A percentile compares a stretch with the other conserved stretches of the same genome.
Evolutionary conservation across 352 stramenopile species (phyloP).

Genomic region (Phytopythium litorale): DNA sequence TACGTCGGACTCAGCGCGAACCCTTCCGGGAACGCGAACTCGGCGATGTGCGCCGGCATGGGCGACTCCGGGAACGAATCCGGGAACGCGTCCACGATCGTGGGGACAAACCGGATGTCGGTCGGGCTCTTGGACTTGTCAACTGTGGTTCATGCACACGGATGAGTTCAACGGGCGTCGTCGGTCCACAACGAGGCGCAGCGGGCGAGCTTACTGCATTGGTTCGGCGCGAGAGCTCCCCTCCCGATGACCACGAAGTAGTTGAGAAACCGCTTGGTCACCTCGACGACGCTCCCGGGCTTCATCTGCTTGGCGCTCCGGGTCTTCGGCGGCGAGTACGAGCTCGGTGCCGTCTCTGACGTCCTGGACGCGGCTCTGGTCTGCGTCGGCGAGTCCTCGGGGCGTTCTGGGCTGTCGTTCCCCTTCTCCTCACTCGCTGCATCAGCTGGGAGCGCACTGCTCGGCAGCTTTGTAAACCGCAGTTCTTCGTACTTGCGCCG

Average conservation of each 20-base stretch:
- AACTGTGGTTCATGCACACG: conserved; percentile 22
- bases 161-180: neutral
- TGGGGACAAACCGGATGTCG: conserved; percentile 65
- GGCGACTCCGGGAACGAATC: conserved; percentile 55
- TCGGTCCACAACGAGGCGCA: neutral
- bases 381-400: conserved; percentile 25
- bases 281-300: conserved; percentile 56
- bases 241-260: conserved; percentile 81
- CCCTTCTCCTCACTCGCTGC: conserved; percentile 38
- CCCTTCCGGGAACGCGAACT: conserved; percentile 81
- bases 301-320: conserved; percentile 34
- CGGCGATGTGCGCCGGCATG: conserved; percentile 55
- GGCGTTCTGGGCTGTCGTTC: conserved; percentile 45
- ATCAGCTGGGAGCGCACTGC: neutral
- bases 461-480: conserved; percentile 56
- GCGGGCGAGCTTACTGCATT: conserved; percentile 42
- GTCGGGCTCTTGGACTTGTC: conserved; percentile 69
- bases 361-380: neutral
- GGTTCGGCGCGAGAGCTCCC: conserved; percentile 48
- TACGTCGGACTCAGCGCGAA: conserved; percentile 62
- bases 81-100: conserved; percentile 62
- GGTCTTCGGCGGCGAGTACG: conserved; percentile 9
- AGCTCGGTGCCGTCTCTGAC: conserved; percentile 9
- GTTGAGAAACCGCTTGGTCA: conserved; percentile 79
- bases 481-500: conserved; percentile 67